These are phyloP conservation scores for Globisporangium canariense DNA, from an alignment of 352 stramenopile species.

Conservation along the genomic window DNA sequence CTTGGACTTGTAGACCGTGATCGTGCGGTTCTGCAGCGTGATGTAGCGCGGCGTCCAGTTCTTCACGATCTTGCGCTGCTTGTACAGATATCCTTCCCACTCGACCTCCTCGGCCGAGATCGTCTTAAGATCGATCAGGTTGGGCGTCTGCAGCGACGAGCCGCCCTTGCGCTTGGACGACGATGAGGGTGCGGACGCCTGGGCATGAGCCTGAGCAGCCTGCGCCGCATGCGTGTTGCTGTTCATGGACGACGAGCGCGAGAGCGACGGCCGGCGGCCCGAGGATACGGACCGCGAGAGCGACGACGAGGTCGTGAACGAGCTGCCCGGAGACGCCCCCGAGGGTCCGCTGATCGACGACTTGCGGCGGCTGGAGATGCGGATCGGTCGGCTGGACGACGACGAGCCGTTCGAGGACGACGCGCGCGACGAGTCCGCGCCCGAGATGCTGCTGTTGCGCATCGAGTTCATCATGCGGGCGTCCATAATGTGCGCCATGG, in stretches of 20 bases:
- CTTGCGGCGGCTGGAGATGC: conserved; percentile 40
- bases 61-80: conserved; percentile 88
- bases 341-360: conserved; percentile 32
- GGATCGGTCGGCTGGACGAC: conserved; percentile 15
- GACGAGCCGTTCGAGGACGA: not conserved
- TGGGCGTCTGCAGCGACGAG: conserved; percentile 47
- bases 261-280: conserved; percentile 35
- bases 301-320: conserved; percentile 20
- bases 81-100: conserved; percentile 89
- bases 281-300: conserved; percentile 20
- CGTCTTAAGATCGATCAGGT: conserved; percentile 86
- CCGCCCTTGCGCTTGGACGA: conserved; percentile 7
- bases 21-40: conserved; percentile 75
- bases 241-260: conserved; percentile 21
- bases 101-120: conserved; percentile 83
- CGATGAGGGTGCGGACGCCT: conserved; percentile 7
- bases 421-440: conserved; percentile 16
- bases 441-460: conserved; percentile 35
- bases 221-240: conserved; percentile 22
- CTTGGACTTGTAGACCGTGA: conserved; percentile 87
- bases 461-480: conserved; percentile 49
- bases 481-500: conserved; percentile 67
- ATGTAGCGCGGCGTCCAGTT: conserved; percentile 87
- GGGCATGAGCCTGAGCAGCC: conserved; percentile 15
- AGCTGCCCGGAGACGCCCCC: conserved; percentile 15